Conservation (phyloP, 73 alveolate genomes). For the Paramecium primaurelia region DNA sequence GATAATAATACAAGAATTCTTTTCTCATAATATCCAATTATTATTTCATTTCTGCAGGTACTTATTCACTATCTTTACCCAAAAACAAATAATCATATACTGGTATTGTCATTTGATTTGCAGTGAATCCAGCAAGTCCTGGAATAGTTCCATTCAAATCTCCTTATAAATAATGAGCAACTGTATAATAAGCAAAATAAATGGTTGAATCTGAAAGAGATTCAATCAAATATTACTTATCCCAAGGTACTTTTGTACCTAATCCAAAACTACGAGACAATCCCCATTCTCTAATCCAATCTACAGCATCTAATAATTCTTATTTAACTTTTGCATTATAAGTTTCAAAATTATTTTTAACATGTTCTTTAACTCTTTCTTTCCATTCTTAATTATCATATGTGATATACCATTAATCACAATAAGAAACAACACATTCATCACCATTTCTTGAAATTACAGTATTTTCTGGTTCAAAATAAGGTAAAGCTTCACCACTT, state of each 20-base stretch:
- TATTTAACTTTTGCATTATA: slow-evolving; percentile 83
- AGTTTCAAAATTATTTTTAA: slow-evolving; percentile 84
- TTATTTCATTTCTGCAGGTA: slow-evolving; percentile 79
- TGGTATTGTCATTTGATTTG: slow-evolving; percentile 91
- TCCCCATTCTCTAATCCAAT: slow-evolving; percentile 99
- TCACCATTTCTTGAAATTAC: slow-evolving; percentile 97
- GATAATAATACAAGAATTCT: slow-evolving; percentile 98
- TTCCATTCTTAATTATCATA: slow-evolving; percentile 98
- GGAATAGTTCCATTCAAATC: slow-evolving; percentile 73
- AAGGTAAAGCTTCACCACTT: slow-evolving; percentile 81
- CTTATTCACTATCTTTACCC: slow-evolving; percentile 70
- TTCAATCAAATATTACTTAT: slow-evolving; percentile 93
- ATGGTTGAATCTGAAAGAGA: slow-evolving; percentile 98
- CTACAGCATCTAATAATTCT: slow-evolving; percentile 89
- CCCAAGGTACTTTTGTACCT: slow-evolving; percentile 98
- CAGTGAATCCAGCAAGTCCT: slow-evolving; percentile 78
- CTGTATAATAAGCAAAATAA: slow-evolving; percentile 99
- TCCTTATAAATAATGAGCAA: slow-evolving; percentile 95
- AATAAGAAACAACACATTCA: slow-evolving; percentile 98
- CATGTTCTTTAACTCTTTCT: slow-evolving; percentile 82
- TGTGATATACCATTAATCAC: slow-evolving; percentile 97
- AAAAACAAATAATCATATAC: slow-evolving; percentile 96
- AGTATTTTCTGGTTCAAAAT: slow-evolving; percentile 97
- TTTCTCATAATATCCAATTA: slow-evolving; percentile 84
- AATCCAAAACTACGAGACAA: slow-evolving; percentile 97